Evolutionary conservation across 352 stramenopile genomes (phyloP).

Genomic region (Pythium guiyangense): DNA sequence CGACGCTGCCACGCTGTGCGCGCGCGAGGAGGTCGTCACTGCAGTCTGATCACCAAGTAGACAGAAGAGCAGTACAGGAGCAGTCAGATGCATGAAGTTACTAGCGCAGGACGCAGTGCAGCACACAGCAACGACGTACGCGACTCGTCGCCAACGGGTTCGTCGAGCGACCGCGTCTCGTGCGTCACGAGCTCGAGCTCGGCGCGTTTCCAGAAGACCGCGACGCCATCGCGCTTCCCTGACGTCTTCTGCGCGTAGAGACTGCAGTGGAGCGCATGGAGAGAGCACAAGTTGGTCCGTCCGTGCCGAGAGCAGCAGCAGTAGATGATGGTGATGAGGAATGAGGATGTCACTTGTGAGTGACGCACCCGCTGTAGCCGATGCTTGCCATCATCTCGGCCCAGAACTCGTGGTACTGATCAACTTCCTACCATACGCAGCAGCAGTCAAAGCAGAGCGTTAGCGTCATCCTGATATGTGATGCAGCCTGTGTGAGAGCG

Average conservation of each 20-base stretch:
- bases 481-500: neutral
- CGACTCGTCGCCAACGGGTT: constrained; percentile 44
- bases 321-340: neutral
- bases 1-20: constrained; percentile 49
- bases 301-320: no score
- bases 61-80: neutral
- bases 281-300: neutral
- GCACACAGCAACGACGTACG: constrained; percentile 20
- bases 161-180: constrained; percentile 41
- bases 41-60: constrained; percentile 24
- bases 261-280: constrained; percentile 15
- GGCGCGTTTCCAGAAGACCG: constrained; percentile 63
- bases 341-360: neutral
- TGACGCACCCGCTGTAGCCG: constrained; percentile 57
- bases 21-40: constrained; percentile 47
- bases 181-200: constrained; percentile 42
- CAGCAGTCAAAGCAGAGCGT: neutral
- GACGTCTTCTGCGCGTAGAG: constrained; percentile 69
- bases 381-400: constrained; percentile 39
- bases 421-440: constrained; percentile 49
- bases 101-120: neutral
- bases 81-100: no score
- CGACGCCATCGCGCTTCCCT: constrained; percentile 62
- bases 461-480: neutral
- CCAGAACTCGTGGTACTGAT: constrained; percentile 78